Percentiles rank a stretch among this genome's conserved stretches.
Conservation (phyloP, 805 yeast genomes). For the Schizosaccharomyces japonicus region DNA sequence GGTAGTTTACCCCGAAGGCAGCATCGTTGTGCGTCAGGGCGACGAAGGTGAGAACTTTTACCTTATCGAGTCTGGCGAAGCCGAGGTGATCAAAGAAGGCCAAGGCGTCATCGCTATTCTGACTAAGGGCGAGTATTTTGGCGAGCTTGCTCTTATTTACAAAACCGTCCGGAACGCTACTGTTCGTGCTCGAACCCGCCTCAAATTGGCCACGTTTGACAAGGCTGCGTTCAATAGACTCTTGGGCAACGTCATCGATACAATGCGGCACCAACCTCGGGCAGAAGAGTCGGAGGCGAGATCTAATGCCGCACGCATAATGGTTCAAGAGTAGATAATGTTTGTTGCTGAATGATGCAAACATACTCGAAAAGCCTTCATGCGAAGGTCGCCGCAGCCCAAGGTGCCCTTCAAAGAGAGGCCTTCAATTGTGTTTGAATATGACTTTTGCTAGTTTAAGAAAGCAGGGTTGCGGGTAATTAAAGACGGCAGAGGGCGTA, state of each 20-base stretch:
- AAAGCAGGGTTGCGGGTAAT: no score
- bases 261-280: background rate
- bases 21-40: slow-evolving; percentile 61
- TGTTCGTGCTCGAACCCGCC: slow-evolving; percentile 46
- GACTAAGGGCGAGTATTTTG: slow-evolving; percentile 75
- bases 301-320: background rate
- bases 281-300: background rate
- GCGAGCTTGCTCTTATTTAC: slow-evolving; percentile 80
- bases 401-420: no score
- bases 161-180: slow-evolving; percentile 90
- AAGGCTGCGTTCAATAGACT: slow-evolving; percentile 83
- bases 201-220: slow-evolving; percentile 78
- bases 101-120: slow-evolving; percentile 38
- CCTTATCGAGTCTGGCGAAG: slow-evolving; percentile 58
- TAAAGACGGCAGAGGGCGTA: no score
- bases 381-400: no score
- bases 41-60: slow-evolving; percentile 60
- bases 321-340: background rate
- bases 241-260: slow-evolving; percentile 27
- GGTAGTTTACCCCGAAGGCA: slow-evolving; percentile 44
- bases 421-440: no score
- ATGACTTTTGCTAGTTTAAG: no score
- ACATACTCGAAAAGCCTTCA: background rate
- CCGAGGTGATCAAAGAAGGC: slow-evolving; percentile 41
- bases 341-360: background rate